phyloP scores from a whole-genome alignment of 768 basidiomycete species.

The Lyophyllum shimeji region DNA sequence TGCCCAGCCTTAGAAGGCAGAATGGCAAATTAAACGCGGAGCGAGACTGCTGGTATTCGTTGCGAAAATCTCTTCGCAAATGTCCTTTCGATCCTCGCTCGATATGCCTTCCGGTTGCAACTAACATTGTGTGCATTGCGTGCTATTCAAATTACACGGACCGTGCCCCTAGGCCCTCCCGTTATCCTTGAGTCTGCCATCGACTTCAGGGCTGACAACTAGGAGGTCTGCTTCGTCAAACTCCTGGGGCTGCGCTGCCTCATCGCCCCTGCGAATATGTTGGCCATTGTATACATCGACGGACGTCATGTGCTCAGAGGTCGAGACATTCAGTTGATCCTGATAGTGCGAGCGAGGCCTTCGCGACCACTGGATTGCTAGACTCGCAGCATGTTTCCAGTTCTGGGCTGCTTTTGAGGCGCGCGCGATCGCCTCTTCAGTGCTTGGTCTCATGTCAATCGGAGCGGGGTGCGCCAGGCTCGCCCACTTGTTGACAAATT shows the following conservation, averaged over 20 bases:
- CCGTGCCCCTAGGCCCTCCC: constrained; percentile 25
- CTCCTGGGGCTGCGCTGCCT: constrained; percentile 13
- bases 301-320: constrained; percentile 72
- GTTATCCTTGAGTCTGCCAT: constrained; percentile 63
- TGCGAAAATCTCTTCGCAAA: too few relatives aligned
- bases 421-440: constrained; percentile 41
- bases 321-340: constrained; percentile 57
- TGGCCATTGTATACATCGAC: constrained; percentile 76
- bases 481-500: constrained; percentile 68
- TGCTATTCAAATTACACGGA: too few relatives aligned
- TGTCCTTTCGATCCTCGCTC: too few relatives aligned
- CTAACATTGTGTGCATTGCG: too few relatives aligned
- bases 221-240: constrained; percentile 47
- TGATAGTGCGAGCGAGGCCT: constrained; percentile 52
- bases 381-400: constrained; percentile 48
- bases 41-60: too few relatives aligned
- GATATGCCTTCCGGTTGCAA: too few relatives aligned
- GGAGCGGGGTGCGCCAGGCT: constrained; percentile 32
- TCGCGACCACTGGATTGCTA: constrained; percentile 42
- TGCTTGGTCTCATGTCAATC: constrained; percentile 41
- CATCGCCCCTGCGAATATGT: constrained; percentile 36
- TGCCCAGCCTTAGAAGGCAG: too few relatives aligned
- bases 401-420: constrained; percentile 32
- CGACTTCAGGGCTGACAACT: constrained; percentile 60
- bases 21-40: too few relatives aligned